Evolutionary conservation across 2,329 filamentous ascomycete genomes (phyloP).

Genomic region (Chaetomiaceae sp.): DNA sequence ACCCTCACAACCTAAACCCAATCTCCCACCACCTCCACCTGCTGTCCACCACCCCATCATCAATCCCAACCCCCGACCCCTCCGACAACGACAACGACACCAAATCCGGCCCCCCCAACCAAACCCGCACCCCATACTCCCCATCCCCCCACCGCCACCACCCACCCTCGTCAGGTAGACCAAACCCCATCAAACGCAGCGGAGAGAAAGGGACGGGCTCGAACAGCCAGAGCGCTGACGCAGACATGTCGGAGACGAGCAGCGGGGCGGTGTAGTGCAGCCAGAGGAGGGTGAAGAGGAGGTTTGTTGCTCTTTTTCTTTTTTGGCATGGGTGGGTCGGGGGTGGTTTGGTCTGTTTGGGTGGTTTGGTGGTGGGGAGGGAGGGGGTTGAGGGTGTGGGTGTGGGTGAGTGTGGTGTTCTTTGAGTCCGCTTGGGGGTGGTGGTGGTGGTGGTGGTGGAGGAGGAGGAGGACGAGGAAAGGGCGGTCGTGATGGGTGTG

Average conservation of each 20-base stretch:
- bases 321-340: no score
- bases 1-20: no score
- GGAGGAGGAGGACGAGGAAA: no score
- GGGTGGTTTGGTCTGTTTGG: no score
- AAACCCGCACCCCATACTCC: constrained; percentile 45
- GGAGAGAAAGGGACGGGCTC: constrained; percentile 77
- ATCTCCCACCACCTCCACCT: no score
- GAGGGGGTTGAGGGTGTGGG: no score
- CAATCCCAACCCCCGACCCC: not conserved
- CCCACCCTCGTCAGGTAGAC: constrained; percentile 48
- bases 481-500: no score
- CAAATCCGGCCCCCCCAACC: constrained; percentile 49
- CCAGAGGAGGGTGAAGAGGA: constrained; percentile 61
- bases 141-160: constrained; percentile 61
- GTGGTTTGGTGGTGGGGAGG: no score
- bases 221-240: constrained; percentile 69
- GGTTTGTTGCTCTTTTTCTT: constrained; percentile 49
- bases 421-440: no score
- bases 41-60: no score
- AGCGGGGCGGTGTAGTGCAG: constrained; percentile 59
- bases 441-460: no score
- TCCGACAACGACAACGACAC: constrained; percentile 13
- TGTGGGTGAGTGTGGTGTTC: no score
- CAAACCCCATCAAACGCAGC: constrained; percentile 62
- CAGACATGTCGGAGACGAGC: constrained; percentile 72